Conservation (phyloP, 179 eudicot species). For the Nepenthes alata region DNA sequence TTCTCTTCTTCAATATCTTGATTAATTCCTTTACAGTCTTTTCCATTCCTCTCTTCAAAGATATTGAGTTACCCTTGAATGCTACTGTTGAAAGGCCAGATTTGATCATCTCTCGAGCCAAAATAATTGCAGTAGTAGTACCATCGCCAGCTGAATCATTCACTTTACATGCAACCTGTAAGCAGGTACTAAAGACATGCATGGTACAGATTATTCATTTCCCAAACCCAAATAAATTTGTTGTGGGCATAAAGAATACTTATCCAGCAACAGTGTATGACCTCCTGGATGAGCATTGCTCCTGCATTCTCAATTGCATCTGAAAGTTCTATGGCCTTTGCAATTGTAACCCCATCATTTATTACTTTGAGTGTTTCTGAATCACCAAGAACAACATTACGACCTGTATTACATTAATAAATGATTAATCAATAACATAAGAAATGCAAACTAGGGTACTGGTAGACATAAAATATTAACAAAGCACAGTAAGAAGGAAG, state of each 20-base stretch:
- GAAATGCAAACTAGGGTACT: neutral
- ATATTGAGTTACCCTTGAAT: conserved; percentile 70
- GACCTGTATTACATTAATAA: conserved; percentile 37
- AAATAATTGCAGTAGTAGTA: conserved; percentile 80
- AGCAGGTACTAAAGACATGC: conserved; percentile 17
- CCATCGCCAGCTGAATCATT: conserved; percentile 93
- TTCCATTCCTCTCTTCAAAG: conserved; percentile 79
- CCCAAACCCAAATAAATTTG: conserved; percentile 7
- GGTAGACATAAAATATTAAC: neutral
- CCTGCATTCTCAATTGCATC: conserved; percentile 86
- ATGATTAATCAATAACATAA: neutral
- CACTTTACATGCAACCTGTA: conserved; percentile 86
- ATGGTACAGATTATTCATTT: conserved; percentile 10
- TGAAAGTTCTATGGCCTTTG: conserved; percentile 69
- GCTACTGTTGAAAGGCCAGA: conserved; percentile 56
- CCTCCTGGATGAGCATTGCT: conserved; percentile 75
- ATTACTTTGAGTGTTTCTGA: conserved; percentile 61
- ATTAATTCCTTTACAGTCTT: conserved; percentile 57
- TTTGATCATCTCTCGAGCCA: conserved; percentile 81
- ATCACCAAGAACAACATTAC: conserved; percentile 82
- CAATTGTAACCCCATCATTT: conserved; percentile 91
- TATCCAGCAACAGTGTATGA: conserved; percentile 17
- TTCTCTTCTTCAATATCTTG: conserved; percentile 45
- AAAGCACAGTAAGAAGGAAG: neutral
- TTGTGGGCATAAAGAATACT: neutral